Base-by-base conservation (phyloP, 2,329 filamentous ascomycete genomes). In the Rutstroemia sp. region DNA sequence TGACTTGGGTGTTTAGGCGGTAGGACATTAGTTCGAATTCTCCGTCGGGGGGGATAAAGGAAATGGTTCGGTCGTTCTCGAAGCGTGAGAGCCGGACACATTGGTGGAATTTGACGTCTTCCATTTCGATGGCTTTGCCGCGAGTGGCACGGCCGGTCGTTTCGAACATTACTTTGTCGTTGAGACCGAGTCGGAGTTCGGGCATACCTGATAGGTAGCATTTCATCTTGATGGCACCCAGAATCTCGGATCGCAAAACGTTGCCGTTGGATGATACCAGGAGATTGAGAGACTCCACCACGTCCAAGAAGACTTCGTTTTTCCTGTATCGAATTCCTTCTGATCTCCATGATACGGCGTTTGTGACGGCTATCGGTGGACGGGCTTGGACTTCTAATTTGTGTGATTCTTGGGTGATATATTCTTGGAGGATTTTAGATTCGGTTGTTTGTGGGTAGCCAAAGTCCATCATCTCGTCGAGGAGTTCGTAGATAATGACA, bases 391-490 rank as follows among this genome's bases (percentile, higher is more conserved):
- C 86, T 72, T 99, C 94, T 59, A 99, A 84, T 75, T 97, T 97
- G 78, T 99, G 94, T 54, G 92, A 96, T 75, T 99, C 94, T 74
- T 99, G 94, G 42, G 94, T 99, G 71, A 99, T 99, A 77, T 96
- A 96, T 77, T 99, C 94, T 74, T 99, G 94, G 59, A 99, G 77
- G 71, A 99, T 99, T 81, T 99, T 99, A 72, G 85, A 90, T 74
- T 99, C 94, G 63, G 94, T 99, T 9, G 94, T 99, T 73, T 99
- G 94, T 5, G 94, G 94, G 72, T 99, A 96, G 62, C 94, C 94
- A 78, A 99, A 99, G 75, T 99, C 94, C 94, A 99, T 99, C 94
- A 99, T 99, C 78, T 99, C 94, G 71, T 99, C 94, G 61, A 99
- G 82, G 60, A 99, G 76, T 75, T 99, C 94, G 79, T 99, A 99